phyloP scores from a whole-genome alignment of 2,329 filamentous ascomycete species.

The Elsinoe perseae region DNA sequence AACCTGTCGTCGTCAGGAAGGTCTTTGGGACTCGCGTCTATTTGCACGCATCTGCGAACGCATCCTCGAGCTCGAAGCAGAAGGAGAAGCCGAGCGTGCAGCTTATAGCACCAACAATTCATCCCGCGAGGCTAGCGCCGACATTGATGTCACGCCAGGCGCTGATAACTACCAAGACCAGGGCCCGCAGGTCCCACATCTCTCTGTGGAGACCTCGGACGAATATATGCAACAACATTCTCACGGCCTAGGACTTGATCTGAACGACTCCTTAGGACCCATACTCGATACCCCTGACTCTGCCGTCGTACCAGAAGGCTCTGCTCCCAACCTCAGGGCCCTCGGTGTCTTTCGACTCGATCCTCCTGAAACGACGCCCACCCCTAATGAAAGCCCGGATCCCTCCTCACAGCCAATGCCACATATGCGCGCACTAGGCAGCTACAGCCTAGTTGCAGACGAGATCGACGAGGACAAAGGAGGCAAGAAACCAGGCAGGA shows the following conservation, averaged over 20 bases:
- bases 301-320: neutral
- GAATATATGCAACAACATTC: neutral
- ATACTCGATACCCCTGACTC: neutral
- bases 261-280: neutral
- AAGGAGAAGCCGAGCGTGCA: neutral
- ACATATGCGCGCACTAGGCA: neutral
- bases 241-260: neutral
- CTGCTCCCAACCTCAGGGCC: neutral
- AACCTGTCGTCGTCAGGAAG: conserved; percentile 5
- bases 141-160: neutral
- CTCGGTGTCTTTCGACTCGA: neutral
- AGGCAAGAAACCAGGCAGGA: neutral
- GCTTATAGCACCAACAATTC: neutral
- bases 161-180: neutral
- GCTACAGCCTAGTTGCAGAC: neutral
- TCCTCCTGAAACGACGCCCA: neutral
- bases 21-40: neutral
- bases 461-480: conserved; percentile 1
- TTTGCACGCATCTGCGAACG: conserved; percentile 9
- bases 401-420: neutral
- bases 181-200: neutral
- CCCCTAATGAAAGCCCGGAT: neutral
- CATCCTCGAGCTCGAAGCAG: conserved; percentile 9
- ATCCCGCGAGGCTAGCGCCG: neutral
- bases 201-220: neutral